Base-by-base conservation (phyloP, 805 yeast genomes). In the Hanseniaspora singularis region DNA sequence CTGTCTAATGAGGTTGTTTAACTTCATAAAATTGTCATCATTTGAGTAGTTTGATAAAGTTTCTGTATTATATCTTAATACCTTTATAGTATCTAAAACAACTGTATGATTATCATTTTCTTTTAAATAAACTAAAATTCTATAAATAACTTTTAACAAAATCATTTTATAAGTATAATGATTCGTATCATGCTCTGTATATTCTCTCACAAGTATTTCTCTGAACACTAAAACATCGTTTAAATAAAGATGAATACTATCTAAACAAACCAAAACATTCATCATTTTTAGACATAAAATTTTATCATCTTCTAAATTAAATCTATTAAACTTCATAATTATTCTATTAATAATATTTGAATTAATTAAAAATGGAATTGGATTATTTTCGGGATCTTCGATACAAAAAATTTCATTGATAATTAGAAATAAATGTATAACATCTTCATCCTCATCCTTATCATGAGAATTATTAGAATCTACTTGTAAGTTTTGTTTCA, bases 291-390 rank as follows among this genome's bases (percentile, higher is more conserved):
- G 37, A 19, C 48, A 44, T 18, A 44, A 20, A 5, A 44, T 44
- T 16, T 44, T 44, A 18, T 37, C 38, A 31, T 44, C 48, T 15
- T 27, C n/a, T 1, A 31, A 3, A 14, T 36, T 30, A 31, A 30
- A 30, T 33, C 48, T 36, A 33, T 44, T 44, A 30, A 44, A 44
- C 14, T 37, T 44, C 32, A 44, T 37, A n/a, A 44, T 44, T 5
- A 44, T 31, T 15, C 28, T 44, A 28, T 44, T 44, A 3, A 44
- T 44, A 19, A 44, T 18, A 16, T 44, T 44, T 11, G 48, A 44
- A 24, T 44, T 33, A 14, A 44, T 44, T 18, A 44, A 31, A 32
- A 28, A 44, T 4, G 48, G 48, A 16, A 44, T 44, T 3, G 48
- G 48, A 27, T 44, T 44, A 9, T 44, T 33, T 1, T 19, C 14